Base-by-base conservation (phyloP, 768 basidiomycete species). In the Suillus bovinus region DNA sequence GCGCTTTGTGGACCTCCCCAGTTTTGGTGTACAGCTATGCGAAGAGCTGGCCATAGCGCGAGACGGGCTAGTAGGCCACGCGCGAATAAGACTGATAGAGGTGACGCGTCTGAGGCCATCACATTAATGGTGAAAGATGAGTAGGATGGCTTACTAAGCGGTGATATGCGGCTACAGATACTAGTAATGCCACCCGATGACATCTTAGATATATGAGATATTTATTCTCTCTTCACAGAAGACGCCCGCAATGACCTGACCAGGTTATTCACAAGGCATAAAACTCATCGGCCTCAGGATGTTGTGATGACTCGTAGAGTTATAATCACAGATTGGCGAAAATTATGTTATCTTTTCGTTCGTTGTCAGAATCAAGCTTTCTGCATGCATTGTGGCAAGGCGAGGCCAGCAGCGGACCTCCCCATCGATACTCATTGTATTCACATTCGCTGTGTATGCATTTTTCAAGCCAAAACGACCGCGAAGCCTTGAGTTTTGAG, bases 21-120 rank as follows among this genome's bases (percentile, higher is more conserved):
- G 65, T 79, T 77, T 68, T 94, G 85, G 65, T 90, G 86, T 41
- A 98, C 86, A 38, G 95, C 96, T 69, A 96, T 79, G 46, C 89
- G 88, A 31, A 98, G 84, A 3, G 88, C 92, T 50, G 91, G 84
- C 96, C 96, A 99, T 60, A 88, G 78, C 14, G 83, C 81, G 55
- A 99, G 83, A 59, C 94, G 84, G 29, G 94, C 88, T 62, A 96
- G 82, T 5, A 91, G 85, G 3, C 94, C 93, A 24, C 94, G 87
- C 14, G 96, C 95, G 68, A 97, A 96, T 61, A 93, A 83, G 47
- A 93, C 71, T 13, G 85, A 80, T 6, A 80, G 69, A 0, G 81
- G 74, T 22, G 84, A 74, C 5, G 84, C 20, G 27, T 56, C 55
- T 56, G 55, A 27, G 29, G 38, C 38, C 55, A 56, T 56, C 39